Evolutionary conservation across 805 yeast genomes (phyloP).

Genomic region (Lachancea lanzarotensis): DNA sequence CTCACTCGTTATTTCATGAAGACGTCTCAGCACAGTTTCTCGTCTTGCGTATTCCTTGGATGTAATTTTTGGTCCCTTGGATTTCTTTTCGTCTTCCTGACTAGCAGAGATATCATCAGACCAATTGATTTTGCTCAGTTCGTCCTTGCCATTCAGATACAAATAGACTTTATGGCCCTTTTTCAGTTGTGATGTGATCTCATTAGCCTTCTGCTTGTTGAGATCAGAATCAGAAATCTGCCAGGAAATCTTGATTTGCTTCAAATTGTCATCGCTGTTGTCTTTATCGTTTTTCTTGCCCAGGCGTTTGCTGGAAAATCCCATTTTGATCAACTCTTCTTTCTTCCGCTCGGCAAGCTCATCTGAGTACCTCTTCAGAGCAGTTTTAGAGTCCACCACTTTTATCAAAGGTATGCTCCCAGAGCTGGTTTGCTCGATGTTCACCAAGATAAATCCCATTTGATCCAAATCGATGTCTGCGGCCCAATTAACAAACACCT

Average conservation of each 20-base stretch:
- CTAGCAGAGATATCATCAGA: constrained; percentile 20
- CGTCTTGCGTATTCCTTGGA: constrained; percentile 34
- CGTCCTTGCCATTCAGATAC: constrained; percentile 36
- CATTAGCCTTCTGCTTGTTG: constrained; percentile 45
- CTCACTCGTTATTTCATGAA: constrained; percentile 27
- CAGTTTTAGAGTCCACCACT: constrained; percentile 20
- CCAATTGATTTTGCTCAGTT: constrained; percentile 20
- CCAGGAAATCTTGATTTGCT: constrained; percentile 49
- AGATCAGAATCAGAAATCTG: constrained; percentile 49
- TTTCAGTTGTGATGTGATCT: constrained; percentile 39
- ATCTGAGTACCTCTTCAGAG: constrained; percentile 27
- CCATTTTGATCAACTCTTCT: constrained; percentile 20
- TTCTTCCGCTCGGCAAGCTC: constrained; percentile 22
- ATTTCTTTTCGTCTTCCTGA: constrained; percentile 5
- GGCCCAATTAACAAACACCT: constrained; percentile 21
- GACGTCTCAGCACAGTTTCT: constrained; percentile 25
- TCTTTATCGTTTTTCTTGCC: constrained; percentile 11
- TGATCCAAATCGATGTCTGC: constrained; percentile 23
- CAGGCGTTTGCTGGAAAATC: constrained; percentile 13
- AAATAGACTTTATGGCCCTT: constrained; percentile 40
- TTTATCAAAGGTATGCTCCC: constrained; percentile 25
- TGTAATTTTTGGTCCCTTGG: constrained; percentile 12
- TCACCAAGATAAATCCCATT: constrained; percentile 23
- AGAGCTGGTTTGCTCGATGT: constrained; percentile 12
- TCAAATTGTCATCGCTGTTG: constrained; percentile 32